phyloP scores from a whole-genome alignment of 208 protist species.

The Crithidia acanthocephali region DNA sequence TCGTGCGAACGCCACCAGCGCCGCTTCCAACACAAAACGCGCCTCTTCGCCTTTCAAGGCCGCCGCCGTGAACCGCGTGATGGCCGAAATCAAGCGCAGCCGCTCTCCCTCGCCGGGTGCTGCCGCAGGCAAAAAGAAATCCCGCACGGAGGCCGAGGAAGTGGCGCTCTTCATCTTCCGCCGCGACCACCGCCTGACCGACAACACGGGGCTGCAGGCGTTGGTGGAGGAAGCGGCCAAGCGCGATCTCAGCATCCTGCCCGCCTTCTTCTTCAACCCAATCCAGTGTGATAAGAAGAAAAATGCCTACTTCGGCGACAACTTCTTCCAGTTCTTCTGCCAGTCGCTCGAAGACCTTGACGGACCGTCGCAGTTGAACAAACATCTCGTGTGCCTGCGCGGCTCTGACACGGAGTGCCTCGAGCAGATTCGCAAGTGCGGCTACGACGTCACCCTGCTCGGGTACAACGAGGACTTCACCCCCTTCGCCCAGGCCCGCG shows the following conservation, averaged over 20 bases:
- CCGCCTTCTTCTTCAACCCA: constrained; percentile 85
- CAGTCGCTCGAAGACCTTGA: constrained; percentile 68
- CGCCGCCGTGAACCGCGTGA: neutral
- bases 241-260: constrained; percentile 43
- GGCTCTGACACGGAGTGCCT: constrained; percentile 62
- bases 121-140: constrained; percentile 13
- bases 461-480: constrained; percentile 82
- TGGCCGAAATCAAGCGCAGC: constrained; percentile 27
- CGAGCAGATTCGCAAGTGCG: constrained; percentile 31
- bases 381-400: constrained; percentile 63
- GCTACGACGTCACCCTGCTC: constrained; percentile 53
- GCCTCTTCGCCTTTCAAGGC: neutral
- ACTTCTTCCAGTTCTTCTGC: constrained; percentile 75
- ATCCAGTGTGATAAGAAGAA: constrained; percentile 54
- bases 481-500: constrained; percentile 64
- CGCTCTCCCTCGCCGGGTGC: constrained; percentile 11
- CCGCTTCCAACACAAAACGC: neutral
- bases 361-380: constrained; percentile 48
- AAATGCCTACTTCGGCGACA: constrained; percentile 75
- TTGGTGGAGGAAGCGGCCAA: constrained; percentile 36
- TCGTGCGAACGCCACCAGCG: neutral
- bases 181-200: constrained; percentile 61
- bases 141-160: constrained; percentile 10
- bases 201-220: constrained; percentile 71
- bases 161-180: constrained; percentile 82